Conservation (phyloP, 2,329 filamentous ascomycete genomes). For the Aspergillus intermedius region DNA sequence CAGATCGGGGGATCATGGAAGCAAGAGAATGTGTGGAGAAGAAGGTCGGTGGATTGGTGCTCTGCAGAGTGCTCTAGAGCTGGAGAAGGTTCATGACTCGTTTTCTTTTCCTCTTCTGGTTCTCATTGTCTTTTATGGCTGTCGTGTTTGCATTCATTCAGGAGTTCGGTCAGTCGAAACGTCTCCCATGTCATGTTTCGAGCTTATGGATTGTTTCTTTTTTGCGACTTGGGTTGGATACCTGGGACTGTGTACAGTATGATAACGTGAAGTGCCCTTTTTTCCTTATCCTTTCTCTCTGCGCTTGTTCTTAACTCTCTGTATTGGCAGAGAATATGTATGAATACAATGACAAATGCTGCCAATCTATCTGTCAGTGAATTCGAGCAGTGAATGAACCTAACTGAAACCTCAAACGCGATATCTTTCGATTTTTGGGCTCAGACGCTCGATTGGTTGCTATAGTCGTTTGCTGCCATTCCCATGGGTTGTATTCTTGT, state of each 20-base stretch:
- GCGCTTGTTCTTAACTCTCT: background rate
- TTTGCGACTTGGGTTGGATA: slow-evolving; percentile 28
- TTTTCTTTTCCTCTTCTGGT: slow-evolving; percentile 9
- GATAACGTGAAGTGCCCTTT: slow-evolving; percentile 23
- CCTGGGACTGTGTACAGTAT: slow-evolving; percentile 33
- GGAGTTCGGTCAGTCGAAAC: slow-evolving; percentile 34
- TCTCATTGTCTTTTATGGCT: slow-evolving; percentile 2
- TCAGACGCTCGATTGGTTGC: background rate
- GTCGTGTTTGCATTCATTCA: slow-evolving; percentile 29
- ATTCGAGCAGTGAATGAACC: background rate
- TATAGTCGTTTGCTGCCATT: too few species aligned
- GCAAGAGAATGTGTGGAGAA: slow-evolving; percentile 72
- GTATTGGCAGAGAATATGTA: background rate
- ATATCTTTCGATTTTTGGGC: background rate
- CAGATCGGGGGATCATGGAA: slow-evolving; percentile 72
- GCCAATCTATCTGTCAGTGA: background rate
- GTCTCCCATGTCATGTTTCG: slow-evolving; percentile 21
- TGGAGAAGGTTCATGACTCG: slow-evolving; percentile 5
- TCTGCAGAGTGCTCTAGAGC: slow-evolving; percentile 57
- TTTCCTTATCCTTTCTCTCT: slow-evolving; percentile 5
- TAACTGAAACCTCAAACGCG: background rate
- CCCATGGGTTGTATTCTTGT: too few species aligned
- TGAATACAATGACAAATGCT: background rate
- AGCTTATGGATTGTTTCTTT: slow-evolving; percentile 11
- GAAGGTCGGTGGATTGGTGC: slow-evolving; percentile 70